Base-by-base conservation (phyloP, 192 early-diverging fungal genomes). In the Coemansia sp. region DNA sequence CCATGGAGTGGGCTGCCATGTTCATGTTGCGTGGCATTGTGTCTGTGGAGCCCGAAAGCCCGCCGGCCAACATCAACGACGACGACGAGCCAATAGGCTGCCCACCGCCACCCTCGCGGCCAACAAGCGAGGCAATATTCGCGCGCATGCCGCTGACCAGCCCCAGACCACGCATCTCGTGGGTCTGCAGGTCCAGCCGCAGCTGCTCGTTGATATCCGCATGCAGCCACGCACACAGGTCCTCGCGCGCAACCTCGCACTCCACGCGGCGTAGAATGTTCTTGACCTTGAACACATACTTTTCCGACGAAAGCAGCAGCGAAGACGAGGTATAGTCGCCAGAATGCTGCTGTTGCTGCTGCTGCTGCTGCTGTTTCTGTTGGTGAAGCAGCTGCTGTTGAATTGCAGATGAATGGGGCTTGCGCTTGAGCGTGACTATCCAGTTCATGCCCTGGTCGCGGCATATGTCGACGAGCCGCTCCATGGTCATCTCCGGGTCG, bases 401-500 rank as follows among this genome's bases (percentile, higher is more conserved):
- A n/a, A n/a, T n/a, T 23, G 47, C 10, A 22, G 18, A 7, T 0
- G 43, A n/a, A 44, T 44, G 18, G 5, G 67, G 60, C 27, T 57
- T 62, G 54, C 65, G 69, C 53, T 89, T 91, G 6, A 91, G 65
- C 33, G 88, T 89, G 9, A 90, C 86, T 43, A 91, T 86, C 90
- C 90, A 91, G 71, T 87, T 90, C 58, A 91, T 89, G 18, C 86
- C 84, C 45, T 84, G 80, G 23, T 86, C 82, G 25, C 76, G 71
- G 67, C 90, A 91, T 7, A 81, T 73, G 5, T 70, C 74, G 5
- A 80, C 80, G 16, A 91, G 55, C 8, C 81, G 58, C 46, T 91
- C 90, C 24, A 87, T 85, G 5, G 86, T 89, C 58, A 87, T 69
- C 52, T 86, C 84, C 1, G 82, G 82, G 16, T 77, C 80, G 48